Evolutionary conservation across 257 asterid species (phyloP), one percentile per base, ranked within the genome.

Genomic region (Henckelia pumila): DNA sequence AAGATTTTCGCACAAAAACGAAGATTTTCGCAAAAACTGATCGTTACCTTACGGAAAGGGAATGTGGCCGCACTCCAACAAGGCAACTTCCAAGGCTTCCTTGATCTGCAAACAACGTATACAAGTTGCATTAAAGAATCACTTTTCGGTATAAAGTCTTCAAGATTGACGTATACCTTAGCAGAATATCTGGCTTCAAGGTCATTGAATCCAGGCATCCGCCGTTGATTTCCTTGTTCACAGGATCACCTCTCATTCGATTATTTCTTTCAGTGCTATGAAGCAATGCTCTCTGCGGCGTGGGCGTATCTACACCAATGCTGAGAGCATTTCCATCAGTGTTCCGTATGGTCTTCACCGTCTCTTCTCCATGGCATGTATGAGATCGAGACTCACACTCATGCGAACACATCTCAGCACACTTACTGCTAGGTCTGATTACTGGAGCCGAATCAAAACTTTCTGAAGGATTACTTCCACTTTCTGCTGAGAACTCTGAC

Each of bases 281-380:
- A 6, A 67, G 50, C 44, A 76, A 67, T 55, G 63, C 55, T 57
- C 73, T 69, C 26, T 49, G 65, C 1, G 81, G 84, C 2, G 78
- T 67, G 1, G 81, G 85, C 1, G 79, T 73, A 24, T 63, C 37
- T 64, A 70, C 67, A 21, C 85, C 83, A 61, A 85, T 55, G 71
- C 79, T 80, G 26, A 83, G 67, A 10, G 92, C 84, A 75, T 89
- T 87, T 53, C 95, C 95, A 16, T 87, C 86, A 40, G 78, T 68
- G 66, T 71, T 79, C 70, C 93, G 67, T 65, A 89, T 75, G 59
- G 79, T 82, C 69, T 82, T 78, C 53, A 82, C 78, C n/a, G 75
- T 53, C 66, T 77, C 84, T 32, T 64, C 83, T 13, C 72, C 85
- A 73, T 75, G 86, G 77, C 88, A 86, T 59, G n/a, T 44, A 81